phyloP scores from a whole-genome alignment of 2,329 filamentous ascomycete species.

The Dryadomyces quercus-mongolicae region DNA sequence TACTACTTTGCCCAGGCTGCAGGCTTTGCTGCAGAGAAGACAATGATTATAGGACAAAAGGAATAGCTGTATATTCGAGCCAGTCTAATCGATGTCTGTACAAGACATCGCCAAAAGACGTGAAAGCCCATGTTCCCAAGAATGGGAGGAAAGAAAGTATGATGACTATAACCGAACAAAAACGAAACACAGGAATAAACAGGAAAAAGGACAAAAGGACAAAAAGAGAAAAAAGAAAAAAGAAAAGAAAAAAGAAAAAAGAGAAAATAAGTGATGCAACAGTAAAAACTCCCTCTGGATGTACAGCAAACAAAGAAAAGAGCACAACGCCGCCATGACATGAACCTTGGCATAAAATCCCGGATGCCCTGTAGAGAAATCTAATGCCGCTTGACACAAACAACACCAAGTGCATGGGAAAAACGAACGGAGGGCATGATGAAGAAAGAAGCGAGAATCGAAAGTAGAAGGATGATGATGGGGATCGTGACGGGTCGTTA shows the following conservation, averaged over 20 bases:
- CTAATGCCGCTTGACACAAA: conserved; percentile 4
- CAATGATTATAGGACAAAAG: neutral
- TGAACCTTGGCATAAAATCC: conserved; percentile 6
- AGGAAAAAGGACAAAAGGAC: neutral
- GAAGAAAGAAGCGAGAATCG: neutral
- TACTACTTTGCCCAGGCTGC: conserved; percentile 21
- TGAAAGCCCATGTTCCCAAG: neutral
- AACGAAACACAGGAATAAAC: neutral
- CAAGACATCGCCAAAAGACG: neutral
- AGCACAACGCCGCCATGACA: conserved; percentile 9
- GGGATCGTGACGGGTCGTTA: conserved; percentile 9
- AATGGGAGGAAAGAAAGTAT: neutral
- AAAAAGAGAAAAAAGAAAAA: neutral
- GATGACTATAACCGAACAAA: neutral
- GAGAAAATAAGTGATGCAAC: neutral
- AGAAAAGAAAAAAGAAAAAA: neutral
- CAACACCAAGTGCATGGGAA: neutral
- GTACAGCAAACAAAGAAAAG: conserved; percentile 1
- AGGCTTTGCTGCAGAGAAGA: conserved; percentile 21
- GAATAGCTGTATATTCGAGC: neutral
- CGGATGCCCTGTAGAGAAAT: conserved; percentile 4
- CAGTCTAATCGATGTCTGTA: neutral
- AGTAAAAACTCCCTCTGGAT: neutral
- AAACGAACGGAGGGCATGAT: neutral
- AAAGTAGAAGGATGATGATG: neutral